Percentiles rank a stretch among this genome's conserved stretches.
These are phyloP conservation scores for Cryptosporidium canis DNA, from an alignment of 169 alveolate genomes.

Conservation along the genomic window DNA sequence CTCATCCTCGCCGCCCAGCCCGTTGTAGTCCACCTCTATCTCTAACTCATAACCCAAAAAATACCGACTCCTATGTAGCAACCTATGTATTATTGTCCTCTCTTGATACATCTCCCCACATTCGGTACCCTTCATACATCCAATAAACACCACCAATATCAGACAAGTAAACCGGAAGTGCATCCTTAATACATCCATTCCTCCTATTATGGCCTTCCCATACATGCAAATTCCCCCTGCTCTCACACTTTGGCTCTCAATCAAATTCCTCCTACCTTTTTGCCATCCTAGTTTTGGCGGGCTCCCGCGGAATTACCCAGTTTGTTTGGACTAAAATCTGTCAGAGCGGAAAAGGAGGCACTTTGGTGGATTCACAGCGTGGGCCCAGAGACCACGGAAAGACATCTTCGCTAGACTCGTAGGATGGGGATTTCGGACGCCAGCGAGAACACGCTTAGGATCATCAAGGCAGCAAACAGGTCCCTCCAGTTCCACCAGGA, in stretches of 20 bases:
- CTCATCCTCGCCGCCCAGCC: not conserved
- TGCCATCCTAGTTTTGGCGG: not conserved
- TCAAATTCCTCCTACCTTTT: not conserved
- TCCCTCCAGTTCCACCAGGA: constrained; percentile 11
- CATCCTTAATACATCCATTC: not conserved
- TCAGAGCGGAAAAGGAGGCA: too few species aligned
- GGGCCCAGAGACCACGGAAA: not conserved
- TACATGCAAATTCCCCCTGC: not conserved
- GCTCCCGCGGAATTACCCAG: not conserved
- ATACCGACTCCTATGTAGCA: constrained; percentile 18
- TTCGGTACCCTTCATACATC: not conserved
- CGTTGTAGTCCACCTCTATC: not conserved
- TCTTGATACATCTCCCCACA: not conserved
- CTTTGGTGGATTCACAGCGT: not conserved
- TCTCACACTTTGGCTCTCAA: not conserved
- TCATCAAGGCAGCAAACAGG: constrained; percentile 48
- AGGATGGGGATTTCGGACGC: not conserved
- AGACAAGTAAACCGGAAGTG: not conserved
- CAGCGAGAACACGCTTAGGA: constrained; percentile 11
- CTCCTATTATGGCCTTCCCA: not conserved
- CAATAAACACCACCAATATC: not conserved
- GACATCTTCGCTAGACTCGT: not conserved
- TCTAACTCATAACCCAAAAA: constrained; percentile 32
- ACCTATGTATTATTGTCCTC: not conserved
- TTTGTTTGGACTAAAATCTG: too few species aligned